Base-by-base conservation (phyloP, 805 yeast species). In the Grigorovia yakushimaensis region DNA sequence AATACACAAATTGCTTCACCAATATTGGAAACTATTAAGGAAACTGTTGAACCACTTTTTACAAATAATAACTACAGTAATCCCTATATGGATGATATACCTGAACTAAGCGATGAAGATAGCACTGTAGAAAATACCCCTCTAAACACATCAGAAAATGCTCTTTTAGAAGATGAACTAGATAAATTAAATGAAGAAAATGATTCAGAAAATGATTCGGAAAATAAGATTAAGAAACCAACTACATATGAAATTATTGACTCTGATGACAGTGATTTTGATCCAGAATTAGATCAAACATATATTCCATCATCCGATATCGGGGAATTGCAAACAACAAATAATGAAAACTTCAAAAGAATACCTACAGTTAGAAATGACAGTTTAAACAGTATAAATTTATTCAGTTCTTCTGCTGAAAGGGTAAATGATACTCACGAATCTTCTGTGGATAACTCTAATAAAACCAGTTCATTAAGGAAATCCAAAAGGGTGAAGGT, bases 71-170 rank as follows among this genome's bases (percentile, higher is more conserved):
- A 46, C 35, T 17, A 22, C n/a, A 15, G 41, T 21, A 51, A 48
- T 18, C 51, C 51, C 11, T 51, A 51, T 43, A 47, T 42, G 70
- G 51, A 45, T 11, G 82, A 74, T 56, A 73, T 75, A 52, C 83
- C 83, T 51, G 78, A 77, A 60, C 77, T 91, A 65, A 87, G 87
- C 57, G 93, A 84, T 66, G 95, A 91, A 15, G 59, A 56, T 24
- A 37, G 27, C 18, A 54, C 64, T 0, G 43, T 58, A 15, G 63
- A 54, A 35, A 56, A 59, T 42, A 58, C 65, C 7, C 55, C 62
- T 1, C 54, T 60, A 39, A 60, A 60, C 46, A 64, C 64, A 30
- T 64, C 66, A n/a, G 67, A 60, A 24, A 58, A 61, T 47, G 66
- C 63, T 1, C 42, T 60, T 22, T 44, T 58, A 15, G 66, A 61